Conservation (phyloP, 148 eudicot species). For the Heliamphora exappendiculata region DNA sequence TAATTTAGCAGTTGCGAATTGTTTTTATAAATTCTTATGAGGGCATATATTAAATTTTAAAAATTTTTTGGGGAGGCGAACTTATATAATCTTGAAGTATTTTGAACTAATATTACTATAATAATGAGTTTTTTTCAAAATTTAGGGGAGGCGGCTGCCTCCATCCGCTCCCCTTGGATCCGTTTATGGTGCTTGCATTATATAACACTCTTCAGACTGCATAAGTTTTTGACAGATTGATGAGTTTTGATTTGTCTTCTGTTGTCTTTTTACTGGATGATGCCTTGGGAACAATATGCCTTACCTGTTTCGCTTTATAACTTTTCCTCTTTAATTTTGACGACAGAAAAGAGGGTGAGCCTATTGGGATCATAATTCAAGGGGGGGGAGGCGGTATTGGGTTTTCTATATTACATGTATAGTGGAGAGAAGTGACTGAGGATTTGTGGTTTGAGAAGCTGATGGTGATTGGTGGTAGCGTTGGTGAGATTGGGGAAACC, state of each 20-base stretch:
- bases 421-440: slow-evolving; percentile 24
- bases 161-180: no score
- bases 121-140: no score
- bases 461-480: slow-evolving; percentile 43
- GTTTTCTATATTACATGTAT: background rate
- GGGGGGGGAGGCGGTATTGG: background rate
- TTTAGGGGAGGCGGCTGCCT: no score
- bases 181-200: no score
- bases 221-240: no score
- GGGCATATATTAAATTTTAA: no score
- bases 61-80: no score
- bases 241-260: background rate
- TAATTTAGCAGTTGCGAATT: no score
- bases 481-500: slow-evolving; percentile 11
- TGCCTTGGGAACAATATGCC: slow-evolving; percentile 7
- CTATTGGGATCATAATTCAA: background rate
- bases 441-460: slow-evolving; percentile 54
- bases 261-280: slow-evolving; percentile 8
- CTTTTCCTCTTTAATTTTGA: background rate
- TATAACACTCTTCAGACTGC: no score
- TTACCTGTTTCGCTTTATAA: slow-evolving; percentile 10
- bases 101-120: no score
- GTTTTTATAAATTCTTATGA: no score
- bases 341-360: slow-evolving; percentile 11
- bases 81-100: no score